Evolutionary conservation across 192 early-diverging fungal genomes (phyloP).

Genomic region (Rhizophagus sp.): DNA sequence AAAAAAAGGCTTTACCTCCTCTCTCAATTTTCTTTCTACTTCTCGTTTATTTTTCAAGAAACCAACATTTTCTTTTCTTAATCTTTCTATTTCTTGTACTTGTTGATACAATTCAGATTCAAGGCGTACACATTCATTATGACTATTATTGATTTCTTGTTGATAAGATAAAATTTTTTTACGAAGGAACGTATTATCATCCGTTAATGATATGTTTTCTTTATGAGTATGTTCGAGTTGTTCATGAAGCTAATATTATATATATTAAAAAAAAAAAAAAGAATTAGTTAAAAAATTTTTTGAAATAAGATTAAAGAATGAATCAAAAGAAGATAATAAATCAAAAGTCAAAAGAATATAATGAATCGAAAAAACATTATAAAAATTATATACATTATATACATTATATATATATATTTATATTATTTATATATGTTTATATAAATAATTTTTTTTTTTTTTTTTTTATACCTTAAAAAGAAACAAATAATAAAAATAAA

Average conservation of each 20-base stretch:
- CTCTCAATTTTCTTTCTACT: slow-evolving; percentile 26
- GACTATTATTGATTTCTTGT: slow-evolving; percentile 11
- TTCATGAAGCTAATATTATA: slow-evolving; percentile 23
- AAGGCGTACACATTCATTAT: slow-evolving; percentile 25
- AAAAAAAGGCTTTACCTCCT: slow-evolving; percentile 11
- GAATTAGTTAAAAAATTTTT: neutral
- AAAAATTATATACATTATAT: too few species aligned
- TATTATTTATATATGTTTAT: neutral
- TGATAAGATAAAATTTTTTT: slow-evolving; percentile 20
- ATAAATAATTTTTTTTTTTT: neutral
- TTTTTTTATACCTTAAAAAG: neutral
- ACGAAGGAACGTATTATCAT: slow-evolving; percentile 25
- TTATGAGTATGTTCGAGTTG: slow-evolving; percentile 21
- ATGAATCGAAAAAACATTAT: too few species aligned
- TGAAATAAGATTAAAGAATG: too few species aligned
- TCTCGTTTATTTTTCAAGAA: slow-evolving; percentile 31
- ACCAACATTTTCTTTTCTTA: slow-evolving; percentile 27
- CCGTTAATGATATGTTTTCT: slow-evolving; percentile 4
- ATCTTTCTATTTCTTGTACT: slow-evolving; percentile 23
- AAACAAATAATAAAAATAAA: neutral
- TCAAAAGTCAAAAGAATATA: too few species aligned
- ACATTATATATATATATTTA: too few species aligned
- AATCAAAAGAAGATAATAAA: too few species aligned
- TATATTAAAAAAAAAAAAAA: neutral
- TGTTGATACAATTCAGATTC: slow-evolving; percentile 30